phyloP scores from a whole-genome alignment of 2,329 filamentous ascomycete genomes.

The Neocatenulostroma microsporum region DNA sequence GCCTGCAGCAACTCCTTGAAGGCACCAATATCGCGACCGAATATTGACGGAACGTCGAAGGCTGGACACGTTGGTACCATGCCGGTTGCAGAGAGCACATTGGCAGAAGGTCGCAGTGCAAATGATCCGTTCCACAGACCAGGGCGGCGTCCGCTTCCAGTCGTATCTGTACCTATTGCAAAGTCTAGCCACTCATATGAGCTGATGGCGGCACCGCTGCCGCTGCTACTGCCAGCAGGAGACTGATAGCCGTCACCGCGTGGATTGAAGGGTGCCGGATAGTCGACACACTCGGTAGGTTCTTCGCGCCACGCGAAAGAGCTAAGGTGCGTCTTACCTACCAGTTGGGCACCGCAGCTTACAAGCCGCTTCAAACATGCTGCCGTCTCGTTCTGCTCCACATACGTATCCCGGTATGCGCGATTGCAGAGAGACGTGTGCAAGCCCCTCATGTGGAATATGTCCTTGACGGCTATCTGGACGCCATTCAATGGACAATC shows the following conservation, averaged over 20 bases:
- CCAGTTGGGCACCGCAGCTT: slow-evolving; percentile 49
- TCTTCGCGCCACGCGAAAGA: slow-evolving; percentile 40
- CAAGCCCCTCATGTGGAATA: slow-evolving; percentile 52
- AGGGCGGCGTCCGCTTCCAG: too few species aligned
- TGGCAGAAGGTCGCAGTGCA: too few species aligned
- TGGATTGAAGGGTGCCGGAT: slow-evolving; percentile 37
- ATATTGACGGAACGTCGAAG: too few species aligned
- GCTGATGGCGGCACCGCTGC: slow-evolving; percentile 38
- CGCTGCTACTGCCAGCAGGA: slow-evolving; percentile 41
- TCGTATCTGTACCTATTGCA: slow-evolving; percentile 44
- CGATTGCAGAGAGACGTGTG: slow-evolving; percentile 51
- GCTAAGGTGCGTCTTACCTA: slow-evolving; percentile 41
- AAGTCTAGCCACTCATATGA: slow-evolving; percentile 46
- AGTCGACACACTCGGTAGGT: slow-evolving; percentile 46
- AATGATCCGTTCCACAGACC: too few species aligned
- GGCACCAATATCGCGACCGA: too few species aligned
- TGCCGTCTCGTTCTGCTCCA: slow-evolving; percentile 40
- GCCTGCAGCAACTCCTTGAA: too few species aligned
- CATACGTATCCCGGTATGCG: slow-evolving; percentile 50
- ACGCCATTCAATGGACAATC: slow-evolving; percentile 54
- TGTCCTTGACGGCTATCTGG: slow-evolving; percentile 56
- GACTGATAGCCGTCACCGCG: slow-evolving; percentile 41
- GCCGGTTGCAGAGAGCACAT: too few species aligned
- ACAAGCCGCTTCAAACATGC: slow-evolving; percentile 49
- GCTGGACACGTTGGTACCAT: too few species aligned